Percentiles rank a stretch among this genome's conserved stretches.
Evolutionary conservation across 202 grass and related monocot species (phyloP).

Genomic region (Eragrostis tef): DNA sequence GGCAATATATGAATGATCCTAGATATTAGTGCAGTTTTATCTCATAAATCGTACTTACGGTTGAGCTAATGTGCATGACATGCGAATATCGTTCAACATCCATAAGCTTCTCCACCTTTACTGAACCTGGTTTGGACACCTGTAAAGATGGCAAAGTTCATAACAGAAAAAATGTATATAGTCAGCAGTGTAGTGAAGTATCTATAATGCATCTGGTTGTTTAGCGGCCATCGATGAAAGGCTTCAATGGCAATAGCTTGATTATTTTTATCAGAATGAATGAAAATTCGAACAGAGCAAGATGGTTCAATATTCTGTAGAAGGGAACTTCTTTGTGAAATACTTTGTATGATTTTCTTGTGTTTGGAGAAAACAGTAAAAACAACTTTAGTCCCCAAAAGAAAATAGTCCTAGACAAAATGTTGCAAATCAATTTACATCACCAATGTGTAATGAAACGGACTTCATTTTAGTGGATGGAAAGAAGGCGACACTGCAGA

Average conservation of each 20-base stretch:
- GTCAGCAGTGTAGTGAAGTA: neutral
- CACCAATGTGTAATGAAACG: neutral
- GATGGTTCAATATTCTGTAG: neutral
- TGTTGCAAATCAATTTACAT: constrained; percentile 11
- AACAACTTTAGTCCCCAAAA: neutral
- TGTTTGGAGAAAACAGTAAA: neutral
- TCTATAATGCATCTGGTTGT: neutral
- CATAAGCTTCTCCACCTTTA: constrained; percentile 94
- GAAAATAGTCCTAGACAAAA: constrained; percentile 6
- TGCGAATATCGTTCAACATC: constrained; percentile 89
- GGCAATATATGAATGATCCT: neutral
- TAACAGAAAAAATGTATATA: constrained; percentile 20
- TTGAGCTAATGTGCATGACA: constrained; percentile 94
- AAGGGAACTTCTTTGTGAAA: neutral
- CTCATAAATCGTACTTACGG: constrained; percentile 45
- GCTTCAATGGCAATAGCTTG: neutral
- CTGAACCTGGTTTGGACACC: constrained; percentile 78
- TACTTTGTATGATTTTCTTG: neutral
- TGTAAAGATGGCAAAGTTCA: constrained; percentile 39
- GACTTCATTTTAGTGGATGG: neutral
- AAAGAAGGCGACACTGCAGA: neutral
- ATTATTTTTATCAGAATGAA: neutral
- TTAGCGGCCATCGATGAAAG: neutral
- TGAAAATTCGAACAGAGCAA: neutral
- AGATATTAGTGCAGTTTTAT: neutral